Conservation (phyloP, 768 basidiomycete species). For the Leccinum uliginosum region DNA sequence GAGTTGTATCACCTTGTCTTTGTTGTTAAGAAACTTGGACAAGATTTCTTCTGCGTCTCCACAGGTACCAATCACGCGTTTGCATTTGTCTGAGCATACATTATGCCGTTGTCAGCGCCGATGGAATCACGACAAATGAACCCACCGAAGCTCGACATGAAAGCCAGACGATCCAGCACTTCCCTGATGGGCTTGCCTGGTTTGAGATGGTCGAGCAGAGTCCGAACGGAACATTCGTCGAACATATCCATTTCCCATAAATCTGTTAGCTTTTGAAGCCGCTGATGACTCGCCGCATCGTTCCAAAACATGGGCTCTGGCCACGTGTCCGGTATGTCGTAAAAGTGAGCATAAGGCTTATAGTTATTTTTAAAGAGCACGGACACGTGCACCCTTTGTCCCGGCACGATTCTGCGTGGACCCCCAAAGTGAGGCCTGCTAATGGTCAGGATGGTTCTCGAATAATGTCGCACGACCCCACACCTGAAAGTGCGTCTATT, state of each 20-base stretch:
- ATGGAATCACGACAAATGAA: background rate
- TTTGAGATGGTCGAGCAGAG: constrained; percentile 18
- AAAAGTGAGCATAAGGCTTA: constrained; percentile 23
- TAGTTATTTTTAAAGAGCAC: constrained; percentile 28
- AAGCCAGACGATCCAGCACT: constrained; percentile 24
- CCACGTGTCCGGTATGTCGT: constrained; percentile 19
- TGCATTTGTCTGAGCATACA: constrained; percentile 13
- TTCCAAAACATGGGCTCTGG: constrained; percentile 31
- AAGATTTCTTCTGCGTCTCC: constrained; percentile 8
- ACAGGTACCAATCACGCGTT: background rate
- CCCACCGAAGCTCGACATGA: constrained; percentile 28
- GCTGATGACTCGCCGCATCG: constrained; percentile 18
- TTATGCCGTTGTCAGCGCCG: background rate
- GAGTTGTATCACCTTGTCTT: constrained; percentile 17
- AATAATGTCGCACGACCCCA: background rate
- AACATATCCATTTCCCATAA: constrained; percentile 31
- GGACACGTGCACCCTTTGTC: constrained; percentile 31
- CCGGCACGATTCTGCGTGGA: constrained; percentile 24
- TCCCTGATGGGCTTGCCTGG: constrained; percentile 15
- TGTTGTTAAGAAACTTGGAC: constrained; percentile 11
- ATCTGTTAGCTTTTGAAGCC: constrained; percentile 14
- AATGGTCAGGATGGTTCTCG: constrained; percentile 5
- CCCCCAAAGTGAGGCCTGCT: constrained; percentile 25
- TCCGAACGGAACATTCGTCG: constrained; percentile 16
- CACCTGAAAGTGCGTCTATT: constrained; percentile 23